phyloP scores from a whole-genome alignment of 2,329 filamentous ascomycete genomes.

The Cladosporium sp. region DNA sequence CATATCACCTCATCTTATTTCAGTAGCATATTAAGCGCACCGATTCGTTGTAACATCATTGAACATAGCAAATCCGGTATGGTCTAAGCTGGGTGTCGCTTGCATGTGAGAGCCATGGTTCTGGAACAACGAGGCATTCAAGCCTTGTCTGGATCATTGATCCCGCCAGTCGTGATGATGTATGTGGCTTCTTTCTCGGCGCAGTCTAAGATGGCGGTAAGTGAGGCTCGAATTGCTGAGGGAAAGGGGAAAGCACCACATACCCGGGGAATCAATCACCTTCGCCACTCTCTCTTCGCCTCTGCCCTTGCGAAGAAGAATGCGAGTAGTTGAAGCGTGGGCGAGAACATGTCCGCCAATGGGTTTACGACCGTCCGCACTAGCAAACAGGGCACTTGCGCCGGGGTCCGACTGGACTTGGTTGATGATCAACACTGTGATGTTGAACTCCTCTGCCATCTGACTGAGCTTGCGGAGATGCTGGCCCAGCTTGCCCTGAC shows the following conservation, averaged over 20 bases:
- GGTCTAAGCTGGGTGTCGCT: too few species aligned
- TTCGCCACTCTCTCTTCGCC: constrained; percentile 68
- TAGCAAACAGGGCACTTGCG: constrained; percentile 62
- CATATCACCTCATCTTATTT: too few species aligned
- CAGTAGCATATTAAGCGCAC: too few species aligned
- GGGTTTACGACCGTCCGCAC: constrained; percentile 64
- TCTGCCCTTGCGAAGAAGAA: constrained; percentile 63
- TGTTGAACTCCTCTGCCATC: constrained; percentile 68
- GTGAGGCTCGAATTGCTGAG: not conserved
- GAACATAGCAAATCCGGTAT: too few species aligned
- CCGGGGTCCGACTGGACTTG: constrained; percentile 69
- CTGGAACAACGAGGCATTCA: constrained; percentile 24
- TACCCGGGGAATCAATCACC: constrained; percentile 63
- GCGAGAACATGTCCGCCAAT: constrained; percentile 65
- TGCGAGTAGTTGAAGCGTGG: constrained; percentile 63
- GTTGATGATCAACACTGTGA: constrained; percentile 63
- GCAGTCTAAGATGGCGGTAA: constrained; percentile 50
- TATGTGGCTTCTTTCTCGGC: constrained; percentile 67
- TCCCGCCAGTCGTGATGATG: constrained; percentile 65
- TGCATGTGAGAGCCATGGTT: not conserved
- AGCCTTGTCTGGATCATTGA: constrained; percentile 62
- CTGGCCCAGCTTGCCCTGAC: constrained; percentile 64
- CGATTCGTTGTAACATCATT: too few species aligned
- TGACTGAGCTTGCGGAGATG: constrained; percentile 61
- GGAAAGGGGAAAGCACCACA: not conserved